Evolutionary conservation across 2,329 filamentous ascomycete species (phyloP).

Genomic region (Teratosphaeria viscida): DNA sequence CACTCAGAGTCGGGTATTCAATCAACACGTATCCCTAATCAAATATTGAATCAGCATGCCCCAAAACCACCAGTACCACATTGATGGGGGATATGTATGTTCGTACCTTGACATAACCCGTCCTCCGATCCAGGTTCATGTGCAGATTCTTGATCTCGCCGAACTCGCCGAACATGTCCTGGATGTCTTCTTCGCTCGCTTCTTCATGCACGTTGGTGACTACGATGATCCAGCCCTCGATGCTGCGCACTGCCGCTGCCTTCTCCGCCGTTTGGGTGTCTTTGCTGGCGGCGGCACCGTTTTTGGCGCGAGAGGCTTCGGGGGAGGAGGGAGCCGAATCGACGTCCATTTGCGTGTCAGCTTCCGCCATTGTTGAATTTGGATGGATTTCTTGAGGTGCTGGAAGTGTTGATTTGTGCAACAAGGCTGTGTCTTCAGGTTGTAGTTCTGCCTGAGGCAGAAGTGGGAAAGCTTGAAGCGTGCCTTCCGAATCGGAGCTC

Average conservation of each 20-base stretch:
- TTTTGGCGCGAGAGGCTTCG: constrained; percentile 4
- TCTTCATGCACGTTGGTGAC: constrained; percentile 84
- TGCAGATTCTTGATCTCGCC: constrained; percentile 83
- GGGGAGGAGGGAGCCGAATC: constrained; percentile 36
- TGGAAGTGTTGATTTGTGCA: background rate
- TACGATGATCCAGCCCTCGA: constrained; percentile 82
- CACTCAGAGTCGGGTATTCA: constrained; percentile 68
- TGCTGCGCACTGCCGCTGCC: constrained; percentile 72
- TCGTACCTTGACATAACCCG: constrained; percentile 72
- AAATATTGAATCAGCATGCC: background rate
- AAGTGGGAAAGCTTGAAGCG: background rate
- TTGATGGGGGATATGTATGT: constrained; percentile 10
- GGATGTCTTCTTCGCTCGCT: constrained; percentile 71
- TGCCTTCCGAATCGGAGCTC: background rate
- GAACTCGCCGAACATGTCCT: constrained; percentile 72
- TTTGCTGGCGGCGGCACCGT: constrained; percentile 21
- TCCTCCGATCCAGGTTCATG: constrained; percentile 70
- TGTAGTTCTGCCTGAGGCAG: background rate
- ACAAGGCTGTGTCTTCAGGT: background rate
- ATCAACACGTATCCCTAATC: constrained; percentile 70
- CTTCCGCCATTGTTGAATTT: constrained; percentile 21
- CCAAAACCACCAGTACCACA: background rate
- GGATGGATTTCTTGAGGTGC: background rate
- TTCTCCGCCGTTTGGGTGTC: constrained; percentile 64
- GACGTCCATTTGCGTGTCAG: constrained; percentile 44